phyloP scores from a whole-genome alignment of 495 filamentous ascomycete genomes.

The Jackrogersella minutella region DNA sequence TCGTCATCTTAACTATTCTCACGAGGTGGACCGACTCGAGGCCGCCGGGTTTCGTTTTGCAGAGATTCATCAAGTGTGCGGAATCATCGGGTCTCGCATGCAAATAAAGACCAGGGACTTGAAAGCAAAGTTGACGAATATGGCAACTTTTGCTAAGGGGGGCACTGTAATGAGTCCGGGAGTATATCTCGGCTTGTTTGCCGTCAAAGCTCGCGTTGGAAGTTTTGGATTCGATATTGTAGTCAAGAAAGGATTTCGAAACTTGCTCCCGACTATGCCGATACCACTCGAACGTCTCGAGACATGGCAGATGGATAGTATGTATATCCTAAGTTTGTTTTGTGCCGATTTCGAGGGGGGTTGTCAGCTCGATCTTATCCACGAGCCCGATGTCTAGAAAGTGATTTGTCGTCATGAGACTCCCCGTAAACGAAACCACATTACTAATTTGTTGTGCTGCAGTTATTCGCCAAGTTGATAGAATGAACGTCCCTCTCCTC shows the following conservation, averaged over 20 bases:
- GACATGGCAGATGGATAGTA: slow-evolving; percentile 61
- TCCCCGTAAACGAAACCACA: background rate
- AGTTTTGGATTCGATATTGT: slow-evolving; percentile 76
- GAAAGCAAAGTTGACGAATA: slow-evolving; percentile 62
- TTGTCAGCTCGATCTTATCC: background rate
- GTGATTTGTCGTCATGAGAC: background rate
- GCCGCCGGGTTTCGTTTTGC: slow-evolving; percentile 82
- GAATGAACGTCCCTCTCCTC: slow-evolving; percentile 62
- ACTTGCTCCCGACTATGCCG: slow-evolving; percentile 72
- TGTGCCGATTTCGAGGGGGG: background rate
- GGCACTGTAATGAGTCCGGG: slow-evolving; percentile 66
- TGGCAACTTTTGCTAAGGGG: slow-evolving; percentile 65
- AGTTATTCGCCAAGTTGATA: slow-evolving; percentile 65
- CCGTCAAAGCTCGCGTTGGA: slow-evolving; percentile 70
- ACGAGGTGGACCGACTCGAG: slow-evolving; percentile 68
- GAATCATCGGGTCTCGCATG: slow-evolving; percentile 71
- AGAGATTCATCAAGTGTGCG: slow-evolving; percentile 70
- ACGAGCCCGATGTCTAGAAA: background rate
- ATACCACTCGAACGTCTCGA: slow-evolving; percentile 66
- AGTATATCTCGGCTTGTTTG: slow-evolving; percentile 79
- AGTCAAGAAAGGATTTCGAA: slow-evolving; percentile 67
- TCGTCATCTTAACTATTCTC: slow-evolving; percentile 63
- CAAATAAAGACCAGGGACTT: slow-evolving; percentile 69
- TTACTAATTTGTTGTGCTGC: slow-evolving; percentile 6
- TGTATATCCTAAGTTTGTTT: slow-evolving; percentile 36